Percentiles rank a stretch among this genome's conserved stretches.
Conservation (phyloP, 345 rosid species). For the Clarkia xantiana region DNA sequence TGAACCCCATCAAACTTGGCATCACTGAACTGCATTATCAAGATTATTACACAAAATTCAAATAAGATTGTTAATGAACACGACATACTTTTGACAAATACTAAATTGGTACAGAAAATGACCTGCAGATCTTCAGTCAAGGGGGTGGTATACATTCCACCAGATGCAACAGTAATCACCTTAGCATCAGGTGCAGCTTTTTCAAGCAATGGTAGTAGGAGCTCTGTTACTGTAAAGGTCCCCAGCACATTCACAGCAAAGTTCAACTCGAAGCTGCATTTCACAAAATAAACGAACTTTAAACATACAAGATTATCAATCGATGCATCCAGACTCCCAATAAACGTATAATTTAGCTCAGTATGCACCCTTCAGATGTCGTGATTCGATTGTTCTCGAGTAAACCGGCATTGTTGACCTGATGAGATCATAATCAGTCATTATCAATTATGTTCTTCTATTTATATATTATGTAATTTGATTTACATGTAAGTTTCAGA, state of each 20-base stretch:
- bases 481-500: no score
- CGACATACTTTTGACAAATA: background rate
- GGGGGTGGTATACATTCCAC: slow-evolving; percentile 75
- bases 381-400: slow-evolving; percentile 42
- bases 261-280: slow-evolving; percentile 51
- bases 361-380: slow-evolving; percentile 64
- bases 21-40: slow-evolving; percentile 32
- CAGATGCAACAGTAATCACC: slow-evolving; percentile 78
- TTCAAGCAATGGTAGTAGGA: slow-evolving; percentile 61
- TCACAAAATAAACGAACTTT: background rate
- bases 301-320: background rate
- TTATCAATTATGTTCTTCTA: no score
- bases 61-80: background rate
- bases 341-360: background rate
- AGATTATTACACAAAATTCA: slow-evolving; percentile 1
- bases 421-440: slow-evolving; percentile 1
- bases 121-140: slow-evolving; percentile 78
- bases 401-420: slow-evolving; percentile 88
- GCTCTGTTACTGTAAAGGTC: slow-evolving; percentile 55
- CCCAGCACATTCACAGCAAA: slow-evolving; percentile 84
- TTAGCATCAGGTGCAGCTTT: slow-evolving; percentile 73
- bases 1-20: slow-evolving; percentile 42
- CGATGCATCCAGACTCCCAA: background rate
- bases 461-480: no score
- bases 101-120: background rate